These are phyloP conservation scores for Pseudocohnilembus persalinus DNA, from an alignment of 169 alveolate species.

Conservation along the genomic window DNA sequence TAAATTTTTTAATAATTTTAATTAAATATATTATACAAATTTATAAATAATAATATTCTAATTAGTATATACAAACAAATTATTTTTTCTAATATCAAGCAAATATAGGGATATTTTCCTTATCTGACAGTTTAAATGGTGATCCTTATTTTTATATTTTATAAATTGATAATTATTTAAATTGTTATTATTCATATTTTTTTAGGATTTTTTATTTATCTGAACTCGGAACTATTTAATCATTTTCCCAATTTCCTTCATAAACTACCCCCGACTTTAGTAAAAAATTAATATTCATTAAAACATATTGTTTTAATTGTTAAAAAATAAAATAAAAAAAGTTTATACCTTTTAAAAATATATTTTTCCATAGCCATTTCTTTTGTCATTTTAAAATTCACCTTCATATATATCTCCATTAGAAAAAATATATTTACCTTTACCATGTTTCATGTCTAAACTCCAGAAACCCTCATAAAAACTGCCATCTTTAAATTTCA, in stretches of 20 bases:
- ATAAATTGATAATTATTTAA: background rate
- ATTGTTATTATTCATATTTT: background rate
- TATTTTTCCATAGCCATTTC: background rate
- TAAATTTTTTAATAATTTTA: too few species aligned
- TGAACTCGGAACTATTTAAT: background rate
- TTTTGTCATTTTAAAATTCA: background rate
- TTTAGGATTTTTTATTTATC: background rate
- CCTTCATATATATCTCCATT: background rate
- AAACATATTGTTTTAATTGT: background rate
- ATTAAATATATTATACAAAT: too few species aligned
- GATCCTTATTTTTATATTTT: background rate
- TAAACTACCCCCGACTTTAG: background rate
- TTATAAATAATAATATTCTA: too few species aligned
- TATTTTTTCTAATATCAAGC: too few species aligned
- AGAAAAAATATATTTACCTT: constrained; percentile 32
- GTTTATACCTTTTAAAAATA: too few species aligned
- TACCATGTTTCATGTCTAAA: constrained; percentile 20
- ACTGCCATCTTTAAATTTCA: constrained; percentile 23
- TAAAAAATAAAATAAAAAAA: too few species aligned
- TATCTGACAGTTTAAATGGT: background rate
- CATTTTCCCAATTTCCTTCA: background rate
- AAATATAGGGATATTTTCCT: background rate
- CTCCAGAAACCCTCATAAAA: constrained; percentile 31
- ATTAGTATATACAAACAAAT: too few species aligned
- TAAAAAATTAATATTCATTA: background rate